Percentiles rank a stretch among this genome's conserved stretches.
These are phyloP conservation scores for Cucumis cinereus DNA, from an alignment of 306 rosid genomes.

Conservation along the genomic window DNA sequence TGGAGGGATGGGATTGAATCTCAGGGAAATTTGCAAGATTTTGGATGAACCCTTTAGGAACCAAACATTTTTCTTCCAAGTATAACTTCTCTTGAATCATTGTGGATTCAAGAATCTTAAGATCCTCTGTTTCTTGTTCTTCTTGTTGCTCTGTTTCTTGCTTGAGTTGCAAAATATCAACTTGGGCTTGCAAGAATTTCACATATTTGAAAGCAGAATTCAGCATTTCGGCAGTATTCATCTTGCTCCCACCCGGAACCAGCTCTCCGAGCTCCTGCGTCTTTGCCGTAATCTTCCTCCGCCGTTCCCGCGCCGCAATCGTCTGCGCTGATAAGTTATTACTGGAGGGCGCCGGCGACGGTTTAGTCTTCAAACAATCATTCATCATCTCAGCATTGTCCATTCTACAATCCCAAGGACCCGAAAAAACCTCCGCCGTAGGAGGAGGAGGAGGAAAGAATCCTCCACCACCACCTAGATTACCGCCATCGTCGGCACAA, in stretches of 20 bases:
- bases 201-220: conserved; percentile 60
- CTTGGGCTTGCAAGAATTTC: conserved; percentile 64
- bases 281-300: conserved; percentile 68
- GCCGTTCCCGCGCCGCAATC: conserved; percentile 64
- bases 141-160: background rate
- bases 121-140: conserved; percentile 7
- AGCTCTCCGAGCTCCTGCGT: conserved; percentile 68
- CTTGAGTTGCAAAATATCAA: conserved; percentile 37
- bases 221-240: conserved; percentile 93
- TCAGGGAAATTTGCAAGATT: conserved; percentile 18
- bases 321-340: conserved; percentile 38
- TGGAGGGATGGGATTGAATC: conserved; percentile 23
- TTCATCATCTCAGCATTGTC: background rate
- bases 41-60: conserved; percentile 29
- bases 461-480: background rate
- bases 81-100: conserved; percentile 59
- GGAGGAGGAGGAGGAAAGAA: conserved; percentile 1
- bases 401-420: background rate
- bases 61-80: conserved; percentile 52
- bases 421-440: background rate
- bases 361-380: background rate
- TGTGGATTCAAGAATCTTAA: conserved; percentile 32
- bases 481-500: background rate
- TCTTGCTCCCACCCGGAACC: conserved; percentile 60
- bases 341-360: background rate